These are phyloP conservation scores for Cladosporium colombiae DNA, from an alignment of 2,329 filamentous ascomycete genomes.

Conservation along the genomic window DNA sequence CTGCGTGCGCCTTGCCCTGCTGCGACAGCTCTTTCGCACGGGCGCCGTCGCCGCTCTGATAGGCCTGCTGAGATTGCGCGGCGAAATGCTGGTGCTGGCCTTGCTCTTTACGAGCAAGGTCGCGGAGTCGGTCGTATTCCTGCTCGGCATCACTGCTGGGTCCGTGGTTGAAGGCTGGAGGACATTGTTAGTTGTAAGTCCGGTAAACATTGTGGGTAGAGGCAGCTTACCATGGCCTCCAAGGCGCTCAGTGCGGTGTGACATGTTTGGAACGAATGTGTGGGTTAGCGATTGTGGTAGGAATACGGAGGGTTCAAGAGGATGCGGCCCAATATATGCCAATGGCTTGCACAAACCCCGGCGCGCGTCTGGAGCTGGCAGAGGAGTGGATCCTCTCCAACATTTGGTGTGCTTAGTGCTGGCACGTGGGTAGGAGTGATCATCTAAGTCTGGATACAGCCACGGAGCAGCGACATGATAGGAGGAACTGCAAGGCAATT, in stretches of 20 bases:
- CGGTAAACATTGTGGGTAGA: neutral
- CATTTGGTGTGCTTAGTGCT: neutral
- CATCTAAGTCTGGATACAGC: neutral
- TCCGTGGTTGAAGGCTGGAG: constrained; percentile 72
- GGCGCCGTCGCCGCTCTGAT: constrained; percentile 78
- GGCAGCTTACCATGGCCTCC: constrained; percentile 16
- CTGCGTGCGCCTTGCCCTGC: constrained; percentile 80
- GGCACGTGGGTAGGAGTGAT: neutral
- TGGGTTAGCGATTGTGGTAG: neutral
- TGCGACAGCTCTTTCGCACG: constrained; percentile 81
- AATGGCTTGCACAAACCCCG: constrained; percentile 15
- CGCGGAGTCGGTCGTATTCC: constrained; percentile 90
- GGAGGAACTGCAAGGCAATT: too few relatives aligned
- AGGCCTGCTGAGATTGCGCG: constrained; percentile 72
- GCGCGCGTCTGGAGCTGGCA: constrained; percentile 17
- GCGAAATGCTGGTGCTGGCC: constrained; percentile 71
- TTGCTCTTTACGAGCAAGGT: constrained; percentile 78
- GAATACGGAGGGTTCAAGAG: neutral
- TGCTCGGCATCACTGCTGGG: constrained; percentile 69
- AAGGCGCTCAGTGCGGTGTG: constrained; percentile 12
- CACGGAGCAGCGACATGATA: neutral
- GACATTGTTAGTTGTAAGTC: constrained; percentile 19
- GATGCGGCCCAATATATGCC: neutral
- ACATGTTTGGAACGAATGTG: constrained; percentile 15
- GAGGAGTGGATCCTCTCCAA: constrained; percentile 16